These are phyloP conservation scores for Thalassiosira mediterranea DNA, from an alignment of 352 stramenopile genomes.

Conservation along the genomic window DNA sequence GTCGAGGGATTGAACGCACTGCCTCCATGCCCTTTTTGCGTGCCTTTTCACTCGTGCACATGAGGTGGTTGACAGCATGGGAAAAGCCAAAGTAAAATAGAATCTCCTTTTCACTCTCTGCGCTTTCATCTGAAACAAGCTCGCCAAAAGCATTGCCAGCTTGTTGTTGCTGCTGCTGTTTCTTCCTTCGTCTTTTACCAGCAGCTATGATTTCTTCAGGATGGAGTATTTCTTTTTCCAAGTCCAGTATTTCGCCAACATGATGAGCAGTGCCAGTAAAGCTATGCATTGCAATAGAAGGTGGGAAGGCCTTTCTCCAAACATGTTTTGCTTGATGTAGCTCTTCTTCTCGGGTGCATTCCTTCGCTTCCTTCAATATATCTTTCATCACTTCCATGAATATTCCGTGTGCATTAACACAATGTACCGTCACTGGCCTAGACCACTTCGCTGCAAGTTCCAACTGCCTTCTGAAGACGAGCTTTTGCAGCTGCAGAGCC, in stretches of 20 bases:
- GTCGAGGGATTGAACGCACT: constrained; percentile 59
- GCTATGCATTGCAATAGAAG: constrained; percentile 79
- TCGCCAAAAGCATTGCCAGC: neutral
- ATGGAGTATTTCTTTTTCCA: constrained; percentile 54
- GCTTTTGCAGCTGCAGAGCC: constrained; percentile 67
- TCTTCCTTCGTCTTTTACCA: constrained; percentile 23
- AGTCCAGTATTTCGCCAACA: constrained; percentile 66
- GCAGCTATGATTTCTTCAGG: constrained; percentile 11
- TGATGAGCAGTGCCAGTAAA: constrained; percentile 81
- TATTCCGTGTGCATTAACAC: constrained; percentile 72
- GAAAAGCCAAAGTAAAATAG: constrained; percentile 85
- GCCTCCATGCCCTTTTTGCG: constrained; percentile 61
- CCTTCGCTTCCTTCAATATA: constrained; percentile 40
- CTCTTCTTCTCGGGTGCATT: constrained; percentile 16
- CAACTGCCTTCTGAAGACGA: constrained; percentile 76
- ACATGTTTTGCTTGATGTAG: neutral
- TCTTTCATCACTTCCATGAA: constrained; percentile 66
- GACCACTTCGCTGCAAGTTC: constrained; percentile 66
- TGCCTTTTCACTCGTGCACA: constrained; percentile 75
- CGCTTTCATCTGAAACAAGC: neutral
- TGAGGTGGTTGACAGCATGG: constrained; percentile 75
- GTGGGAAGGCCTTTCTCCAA: constrained; percentile 47
- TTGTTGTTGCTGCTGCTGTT: constrained; percentile 18
- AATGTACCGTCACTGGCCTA: constrained; percentile 79
- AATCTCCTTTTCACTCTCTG: constrained; percentile 4